A percentile compares a stretch with the other conserved stretches of the same genome.
phyloP scores from a whole-genome alignment of 2,329 filamentous ascomycete genomes.

The Stemphylium beticola region DNA sequence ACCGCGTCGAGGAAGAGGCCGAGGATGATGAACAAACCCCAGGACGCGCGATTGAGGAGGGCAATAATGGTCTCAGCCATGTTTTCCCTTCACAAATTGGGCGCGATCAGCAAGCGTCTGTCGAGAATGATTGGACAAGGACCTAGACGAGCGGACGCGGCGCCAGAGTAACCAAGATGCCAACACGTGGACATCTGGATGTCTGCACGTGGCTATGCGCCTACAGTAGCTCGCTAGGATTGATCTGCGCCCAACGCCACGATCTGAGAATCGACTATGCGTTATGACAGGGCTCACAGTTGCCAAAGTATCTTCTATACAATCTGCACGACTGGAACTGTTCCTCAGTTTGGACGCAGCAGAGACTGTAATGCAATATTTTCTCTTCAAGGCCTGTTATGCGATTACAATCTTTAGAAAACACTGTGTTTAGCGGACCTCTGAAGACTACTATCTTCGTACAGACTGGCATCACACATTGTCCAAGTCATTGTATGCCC shows the following conservation, averaged over 20 bases:
- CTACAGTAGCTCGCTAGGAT: too few species aligned
- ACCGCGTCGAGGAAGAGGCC: conserved; percentile 39
- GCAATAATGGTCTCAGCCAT: conserved; percentile 24
- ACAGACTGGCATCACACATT: neutral
- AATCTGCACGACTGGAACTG: too few species aligned
- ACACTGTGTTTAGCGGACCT: neutral
- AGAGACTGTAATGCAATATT: too few species aligned
- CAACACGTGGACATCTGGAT: too few species aligned
- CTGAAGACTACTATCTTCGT: neutral
- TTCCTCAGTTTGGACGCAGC: too few species aligned
- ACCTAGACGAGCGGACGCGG: neutral
- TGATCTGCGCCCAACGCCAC: too few species aligned
- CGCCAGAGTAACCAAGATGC: neutral
- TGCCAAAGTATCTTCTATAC: too few species aligned
- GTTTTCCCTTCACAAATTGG: conserved; percentile 23
- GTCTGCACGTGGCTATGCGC: too few species aligned
- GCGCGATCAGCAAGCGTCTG: conserved; percentile 24
- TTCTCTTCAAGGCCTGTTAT: too few species aligned
- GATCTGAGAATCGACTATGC: too few species aligned
- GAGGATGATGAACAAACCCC: conserved; percentile 21
- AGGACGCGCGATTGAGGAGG: conserved; percentile 29
- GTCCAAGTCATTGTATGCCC: neutral
- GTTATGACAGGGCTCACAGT: too few species aligned
- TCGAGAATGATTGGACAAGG: conserved; percentile 39
- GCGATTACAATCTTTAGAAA: too few species aligned